These are phyloP conservation scores for Endotrypanum monterogeii DNA, from an alignment of 208 protist species.

Conservation along the genomic window DNA sequence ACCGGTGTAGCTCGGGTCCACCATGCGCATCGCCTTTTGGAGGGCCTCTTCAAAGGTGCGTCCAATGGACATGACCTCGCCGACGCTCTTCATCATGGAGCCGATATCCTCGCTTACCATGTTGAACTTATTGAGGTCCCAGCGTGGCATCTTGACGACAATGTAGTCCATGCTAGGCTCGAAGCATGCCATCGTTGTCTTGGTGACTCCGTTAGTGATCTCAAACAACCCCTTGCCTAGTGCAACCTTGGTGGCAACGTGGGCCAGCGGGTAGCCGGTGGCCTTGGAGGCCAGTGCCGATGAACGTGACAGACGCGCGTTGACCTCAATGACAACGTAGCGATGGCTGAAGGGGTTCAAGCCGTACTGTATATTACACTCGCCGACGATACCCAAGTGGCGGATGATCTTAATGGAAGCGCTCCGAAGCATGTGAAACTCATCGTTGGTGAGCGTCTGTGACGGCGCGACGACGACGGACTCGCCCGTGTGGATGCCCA, in stretches of 20 bases:
- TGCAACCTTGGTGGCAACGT: slow-evolving; percentile 97
- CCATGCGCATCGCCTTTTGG: slow-evolving; percentile 98
- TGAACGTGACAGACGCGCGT: slow-evolving; percentile 97
- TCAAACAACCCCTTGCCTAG: slow-evolving; percentile 95
- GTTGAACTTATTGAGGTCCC: slow-evolving; percentile 97
- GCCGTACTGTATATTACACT: slow-evolving; percentile 99
- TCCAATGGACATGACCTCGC: slow-evolving; percentile 98
- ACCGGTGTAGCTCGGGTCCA: slow-evolving; percentile 85
- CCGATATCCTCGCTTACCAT: slow-evolving; percentile 93
- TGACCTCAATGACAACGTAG: slow-evolving; percentile 99
- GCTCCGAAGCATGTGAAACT: slow-evolving; percentile 98
- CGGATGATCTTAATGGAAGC: slow-evolving; percentile 95
- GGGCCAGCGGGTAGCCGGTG: slow-evolving; percentile 98
- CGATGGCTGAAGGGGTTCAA: slow-evolving; percentile 96
- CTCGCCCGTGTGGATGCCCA: slow-evolving; percentile 98
- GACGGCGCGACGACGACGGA: slow-evolving; percentile 99
- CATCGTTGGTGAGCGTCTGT: slow-evolving; percentile 96
- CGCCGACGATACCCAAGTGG: slow-evolving; percentile 97
- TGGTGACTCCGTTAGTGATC: slow-evolving; percentile 93
- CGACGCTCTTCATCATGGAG: slow-evolving; percentile 97
- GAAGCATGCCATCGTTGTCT: slow-evolving; percentile 97
- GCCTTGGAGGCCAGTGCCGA: slow-evolving; percentile 98
- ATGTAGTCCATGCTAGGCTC: slow-evolving; percentile 98
- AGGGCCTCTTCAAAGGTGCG: slow-evolving; percentile 98
- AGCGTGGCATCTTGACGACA: slow-evolving; percentile 96